These are phyloP conservation scores for Trapa bicornis DNA, from an alignment of 345 rosid genomes.

Conservation along the genomic window DNA sequence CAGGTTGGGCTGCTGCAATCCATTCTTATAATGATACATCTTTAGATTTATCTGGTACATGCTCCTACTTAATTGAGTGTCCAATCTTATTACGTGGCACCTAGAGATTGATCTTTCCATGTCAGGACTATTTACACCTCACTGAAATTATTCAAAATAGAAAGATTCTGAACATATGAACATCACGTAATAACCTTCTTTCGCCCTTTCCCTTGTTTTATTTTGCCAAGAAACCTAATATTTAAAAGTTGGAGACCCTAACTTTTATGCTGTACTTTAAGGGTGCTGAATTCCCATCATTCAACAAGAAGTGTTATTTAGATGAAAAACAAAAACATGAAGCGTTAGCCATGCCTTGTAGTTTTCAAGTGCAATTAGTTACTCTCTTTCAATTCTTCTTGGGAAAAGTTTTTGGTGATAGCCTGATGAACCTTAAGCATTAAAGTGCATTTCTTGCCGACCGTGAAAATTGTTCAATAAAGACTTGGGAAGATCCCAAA, in stretches of 20 bases:
- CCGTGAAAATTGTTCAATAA: too few relatives aligned
- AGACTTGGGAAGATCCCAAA: too few relatives aligned
- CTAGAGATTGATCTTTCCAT: too few relatives aligned
- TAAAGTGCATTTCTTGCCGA: neutral
- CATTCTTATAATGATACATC: constrained; percentile 34
- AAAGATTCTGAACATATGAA: neutral
- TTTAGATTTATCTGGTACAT: constrained; percentile 60
- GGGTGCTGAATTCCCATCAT: neutral
- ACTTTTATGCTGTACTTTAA: neutral
- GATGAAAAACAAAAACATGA: too few relatives aligned
- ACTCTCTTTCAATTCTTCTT: neutral
- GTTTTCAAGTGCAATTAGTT: neutral
- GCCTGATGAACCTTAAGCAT: neutral
- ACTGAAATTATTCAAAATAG: neutral
- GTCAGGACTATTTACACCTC: too few relatives aligned
- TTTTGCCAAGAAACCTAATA: neutral
- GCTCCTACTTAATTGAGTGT: constrained; percentile 16
- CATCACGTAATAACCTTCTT: neutral
- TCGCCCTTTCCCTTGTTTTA: neutral
- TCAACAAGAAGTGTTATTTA: neutral
- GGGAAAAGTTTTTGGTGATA: neutral
- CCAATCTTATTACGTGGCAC: neutral
- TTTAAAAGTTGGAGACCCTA: neutral
- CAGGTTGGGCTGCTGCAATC: constrained; percentile 70
- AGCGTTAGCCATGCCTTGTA: neutral